Conservation (phyloP, 768 basidiomycete genomes). For the Pleurotus eryngii region DNA sequence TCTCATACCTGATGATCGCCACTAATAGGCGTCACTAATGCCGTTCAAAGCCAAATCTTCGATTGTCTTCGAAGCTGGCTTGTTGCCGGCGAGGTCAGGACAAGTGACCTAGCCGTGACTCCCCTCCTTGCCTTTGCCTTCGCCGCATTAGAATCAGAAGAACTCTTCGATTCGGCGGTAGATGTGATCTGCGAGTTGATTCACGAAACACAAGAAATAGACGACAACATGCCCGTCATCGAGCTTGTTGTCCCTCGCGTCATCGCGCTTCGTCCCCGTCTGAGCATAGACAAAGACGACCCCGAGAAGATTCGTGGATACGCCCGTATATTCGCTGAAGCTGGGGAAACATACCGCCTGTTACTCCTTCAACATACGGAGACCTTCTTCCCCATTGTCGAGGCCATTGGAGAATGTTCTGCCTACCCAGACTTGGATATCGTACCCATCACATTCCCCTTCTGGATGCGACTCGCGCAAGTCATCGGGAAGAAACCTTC, state of each 20-base stretch:
- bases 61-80: slow-evolving; percentile 87
- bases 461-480: slow-evolving; percentile 98
- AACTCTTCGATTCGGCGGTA: slow-evolving; percentile 90
- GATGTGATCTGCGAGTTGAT: slow-evolving; percentile 92
- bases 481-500: slow-evolving; percentile 74
- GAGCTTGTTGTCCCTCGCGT: slow-evolving; percentile 86
- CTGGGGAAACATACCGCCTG: slow-evolving; percentile 92
- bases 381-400: slow-evolving; percentile 91
- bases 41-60: slow-evolving; percentile 81
- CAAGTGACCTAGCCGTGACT: slow-evolving; percentile 60
- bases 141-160: slow-evolving; percentile 76
- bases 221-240: slow-evolving; percentile 89
- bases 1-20: background rate
- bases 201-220: slow-evolving; percentile 96
- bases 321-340: slow-evolving; percentile 93
- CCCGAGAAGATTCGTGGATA: slow-evolving; percentile 86
- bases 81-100: slow-evolving; percentile 76
- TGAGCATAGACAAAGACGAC: slow-evolving; percentile 67
- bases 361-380: slow-evolving; percentile 87
- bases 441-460: slow-evolving; percentile 95
- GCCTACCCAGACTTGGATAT: slow-evolving; percentile 93
- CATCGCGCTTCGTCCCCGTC: slow-evolving; percentile 62
- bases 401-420: slow-evolving; percentile 91
- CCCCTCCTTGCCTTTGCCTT: slow-evolving; percentile 83
- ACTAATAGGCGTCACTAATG: slow-evolving; percentile 71